Base-by-base conservation (phyloP, 306 rosid species). In the Sicyos edulis region DNA sequence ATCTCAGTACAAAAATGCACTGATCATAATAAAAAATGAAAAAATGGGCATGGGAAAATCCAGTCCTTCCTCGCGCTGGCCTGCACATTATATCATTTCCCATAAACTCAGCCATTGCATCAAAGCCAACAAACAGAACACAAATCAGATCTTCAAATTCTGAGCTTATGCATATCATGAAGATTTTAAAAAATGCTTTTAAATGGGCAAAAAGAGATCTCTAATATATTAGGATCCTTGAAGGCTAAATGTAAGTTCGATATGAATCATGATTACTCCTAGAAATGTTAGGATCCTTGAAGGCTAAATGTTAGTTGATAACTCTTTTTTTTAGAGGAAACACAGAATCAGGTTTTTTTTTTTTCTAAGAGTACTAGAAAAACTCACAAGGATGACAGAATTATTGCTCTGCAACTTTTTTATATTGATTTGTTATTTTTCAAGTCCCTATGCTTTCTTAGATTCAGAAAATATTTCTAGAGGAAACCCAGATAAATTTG, bases 11-110 rank as follows among this genome's bases (percentile, higher is more conserved):
- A 81, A 77, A 70, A 77, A 70, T 65, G 85, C 76, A 79, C 88
- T 78, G 82, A 83, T 72, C 76, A 86, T 79, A 65, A 65, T 65
- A 76, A 91, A 80, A 80, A 85, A 85, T 90, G 89, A 90, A 90
- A 90, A 80, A 86, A 92, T 92, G 84, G 81, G 81, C 73, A 79
- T 62, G 54, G 74, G 72, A 42, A 70, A 75, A 71, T 85, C 86
- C 74, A 76, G 64, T 80, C 77, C 86, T 20, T 78, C 78, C 78
- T 86, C 75, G 20, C 83, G 80, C 77, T 85, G 79, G 83, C 98
- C 97, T 92, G 96, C 96, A 81, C 92, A 81, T 65, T 74, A 76
- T 20, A 29, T 55, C 84, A 26, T 82, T 73, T 57, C 73, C 12
- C 52, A 67, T 47, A 62, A 71, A 16, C 78, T 86, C 53, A 80